Percentiles rank a stretch among this genome's conserved stretches.
phyloP scores from a whole-genome alignment of 768 basidiomycete species.

The Cantharellus cinnabarinus region DNA sequence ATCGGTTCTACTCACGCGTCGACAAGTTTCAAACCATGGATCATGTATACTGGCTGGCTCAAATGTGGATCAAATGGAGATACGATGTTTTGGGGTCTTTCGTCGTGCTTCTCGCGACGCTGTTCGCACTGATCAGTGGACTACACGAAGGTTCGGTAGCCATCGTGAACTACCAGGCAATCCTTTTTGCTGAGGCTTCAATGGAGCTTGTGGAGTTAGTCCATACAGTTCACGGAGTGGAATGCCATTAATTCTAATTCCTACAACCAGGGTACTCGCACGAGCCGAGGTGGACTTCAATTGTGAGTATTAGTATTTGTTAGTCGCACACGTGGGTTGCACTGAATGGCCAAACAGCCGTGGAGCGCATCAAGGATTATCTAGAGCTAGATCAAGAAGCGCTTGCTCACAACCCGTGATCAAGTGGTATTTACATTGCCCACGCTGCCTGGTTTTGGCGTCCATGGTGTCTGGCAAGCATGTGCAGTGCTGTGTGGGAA shows the following conservation, averaged over 20 bases:
- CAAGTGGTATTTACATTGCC: no score
- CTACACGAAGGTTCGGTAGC: conserved; percentile 43
- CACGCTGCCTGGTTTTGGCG: no score
- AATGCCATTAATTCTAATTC: conserved; percentile 4
- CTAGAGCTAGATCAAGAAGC: conserved; percentile 48
- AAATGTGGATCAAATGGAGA: conserved; percentile 49
- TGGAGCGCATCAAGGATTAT: conserved; percentile 56
- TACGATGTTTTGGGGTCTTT: conserved; percentile 62
- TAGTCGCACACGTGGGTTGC: no score
- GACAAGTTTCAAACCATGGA: conserved; percentile 48
- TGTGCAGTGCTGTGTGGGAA: no score
- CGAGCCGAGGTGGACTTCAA: conserved; percentile 54
- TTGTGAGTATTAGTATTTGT: conserved; percentile 1
- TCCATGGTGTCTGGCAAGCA: no score
- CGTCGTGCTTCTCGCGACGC: conserved; percentile 44
- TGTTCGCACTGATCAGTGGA: conserved; percentile 41
- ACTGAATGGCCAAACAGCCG: conserved; percentile 13
- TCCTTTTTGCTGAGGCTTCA: conserved; percentile 47
- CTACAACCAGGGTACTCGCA: conserved; percentile 31
- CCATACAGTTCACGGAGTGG: conserved; percentile 7
- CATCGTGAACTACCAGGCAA: conserved; percentile 53
- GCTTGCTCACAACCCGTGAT: conserved; percentile 19
- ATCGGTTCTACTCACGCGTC: conserved; percentile 38
- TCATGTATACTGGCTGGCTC: conserved; percentile 44
- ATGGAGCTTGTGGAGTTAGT: conserved; percentile 25